A percentile compares a stretch with the other conserved stretches of the same genome.
These are phyloP conservation scores for Phytophthora vignae DNA, from an alignment of 352 stramenopile species.

Conservation along the genomic window DNA sequence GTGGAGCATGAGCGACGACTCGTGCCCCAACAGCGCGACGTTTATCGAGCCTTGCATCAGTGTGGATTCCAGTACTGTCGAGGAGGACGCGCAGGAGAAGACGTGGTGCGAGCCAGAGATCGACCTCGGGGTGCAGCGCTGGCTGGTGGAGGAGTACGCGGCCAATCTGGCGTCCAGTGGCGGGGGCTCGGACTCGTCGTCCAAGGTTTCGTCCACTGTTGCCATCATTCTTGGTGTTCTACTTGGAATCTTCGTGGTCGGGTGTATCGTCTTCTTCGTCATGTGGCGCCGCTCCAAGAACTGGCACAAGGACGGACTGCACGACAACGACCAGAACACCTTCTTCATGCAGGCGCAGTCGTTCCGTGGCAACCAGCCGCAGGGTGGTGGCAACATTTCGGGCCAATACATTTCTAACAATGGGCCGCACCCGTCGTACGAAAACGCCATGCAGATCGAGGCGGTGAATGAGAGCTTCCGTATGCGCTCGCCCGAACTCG, in stretches of 20 bases:
- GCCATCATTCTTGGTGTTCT: constrained; percentile 32
- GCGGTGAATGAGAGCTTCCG: constrained; percentile 46
- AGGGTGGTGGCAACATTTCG: constrained; percentile 7
- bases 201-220: constrained; percentile 26
- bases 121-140: constrained; percentile 34
- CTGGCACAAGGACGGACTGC: constrained; percentile 34
- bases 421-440: constrained; percentile 25
- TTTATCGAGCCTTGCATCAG: constrained; percentile 44
- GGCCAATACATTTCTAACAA: constrained; percentile 34
- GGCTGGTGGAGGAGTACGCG: constrained; percentile 27
- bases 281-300: constrained; percentile 27
- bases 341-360: constrained; percentile 40
- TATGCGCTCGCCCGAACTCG: constrained; percentile 34
- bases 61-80: constrained; percentile 16
- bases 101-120: constrained; percentile 48
- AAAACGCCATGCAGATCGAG: constrained; percentile 40
- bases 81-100: constrained; percentile 18
- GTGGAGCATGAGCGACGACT: constrained; percentile 33
- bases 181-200: constrained; percentile 15
- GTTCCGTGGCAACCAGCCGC: constrained; percentile 13
- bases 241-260: constrained; percentile 32
- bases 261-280: constrained; percentile 25
- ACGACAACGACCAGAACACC: constrained; percentile 35
- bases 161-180: not conserved
- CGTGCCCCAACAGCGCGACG: constrained; percentile 32